Evolutionary conservation across 305 asterid species (phyloP), one percentile per base, ranked within the genome.

Genomic region (Caryopteris hybrid): DNA sequence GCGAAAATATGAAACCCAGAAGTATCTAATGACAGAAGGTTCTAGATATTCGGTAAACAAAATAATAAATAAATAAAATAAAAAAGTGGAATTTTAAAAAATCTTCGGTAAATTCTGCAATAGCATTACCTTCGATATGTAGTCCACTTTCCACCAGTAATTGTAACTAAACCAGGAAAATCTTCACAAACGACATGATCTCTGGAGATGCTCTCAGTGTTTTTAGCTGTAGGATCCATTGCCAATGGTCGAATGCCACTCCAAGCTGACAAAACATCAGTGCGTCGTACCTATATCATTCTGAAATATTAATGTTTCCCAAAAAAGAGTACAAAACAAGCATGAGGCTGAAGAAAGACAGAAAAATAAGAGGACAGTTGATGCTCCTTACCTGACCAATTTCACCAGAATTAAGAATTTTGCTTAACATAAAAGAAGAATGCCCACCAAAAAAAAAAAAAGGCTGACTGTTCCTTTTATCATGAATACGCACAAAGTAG

Each of bases 181-280:
- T 91, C 98, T 85, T 94, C 99, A 74, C 77, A 71, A 56, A 94
- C 96, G 47, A 94, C 93, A 63, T 91, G 98, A 77, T 87, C 99
- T 71, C 98, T 78, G 47, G 99, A 94, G 79, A 94, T 89, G 85
- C 88, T 91, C 77, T 85, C 98, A 1, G 98, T 91, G 78, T 69
- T 89, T 78, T 87, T 89, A 39, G 99, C 97, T 16, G 65, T 85
- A 64, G 99, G 99, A 78, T 91, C 99, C 70, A 77, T 66, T 47
- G 99, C 99, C 89, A 94, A 77, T 60, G 99, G 99, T 36, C 99
- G 88, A 61, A 94, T 94, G 78, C 98, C 99, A 82, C 99, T 91
- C 99, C 99, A 94, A 46, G 99, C 99, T 12, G 99, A 94, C 70
- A 91, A 86, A 56, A 94, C 99, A 73, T 94, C 99, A 14, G 69